Base-by-base conservation (phyloP, 2,329 filamentous ascomycete genomes). In the Colletotrichum gloeosporioides region DNA sequence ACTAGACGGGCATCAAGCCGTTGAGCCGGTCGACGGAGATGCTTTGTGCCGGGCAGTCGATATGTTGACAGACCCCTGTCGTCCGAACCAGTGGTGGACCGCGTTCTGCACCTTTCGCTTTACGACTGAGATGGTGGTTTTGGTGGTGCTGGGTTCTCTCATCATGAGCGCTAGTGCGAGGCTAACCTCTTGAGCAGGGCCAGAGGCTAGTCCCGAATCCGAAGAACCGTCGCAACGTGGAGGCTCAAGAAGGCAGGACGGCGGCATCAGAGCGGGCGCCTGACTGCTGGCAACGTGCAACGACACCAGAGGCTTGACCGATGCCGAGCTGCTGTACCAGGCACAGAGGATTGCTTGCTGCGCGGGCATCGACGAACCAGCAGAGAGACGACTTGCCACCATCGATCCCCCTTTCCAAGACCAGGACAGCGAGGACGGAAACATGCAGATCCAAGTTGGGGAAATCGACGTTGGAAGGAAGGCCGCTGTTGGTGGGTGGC, bases 211-310 rank as follows among this genome's bases (percentile, higher is more conserved):
- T 36, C 36, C 57, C 57, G 44, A 34, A 31, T 57, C n/a, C 32
- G 57, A 73, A 44, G 57, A 68, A 61, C 70, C 70, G 53, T 69
- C n/a, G 36, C 63, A 36, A 64, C n/a, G n/a, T 75, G 66, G 59
- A 77, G 75, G 71, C 75, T 75, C 66, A 71, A 44, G 27, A 71
- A 49, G 29, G 18, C 61, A 39, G 66, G 66, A 71, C 66, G 71
- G 71, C 61, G 72, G 67, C 72, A 73, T 73, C 71, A 69, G 71
- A 72, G 69, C 69, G 69, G 57, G 65, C 70, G 44, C 69, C 64
- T 72, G 72, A 32, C 59, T 36, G 59, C 31, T 65, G 59, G 36
- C 71, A 57, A 53, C 44, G 44, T 49, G n/a, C 44, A 49, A 22
- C 44, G 10, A 49, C 27, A 55, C 8, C 69, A 49, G 44, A 49